phyloP scores from a whole-genome alignment of 306 rosid species.

The Casuarina cunninghamiana region DNA sequence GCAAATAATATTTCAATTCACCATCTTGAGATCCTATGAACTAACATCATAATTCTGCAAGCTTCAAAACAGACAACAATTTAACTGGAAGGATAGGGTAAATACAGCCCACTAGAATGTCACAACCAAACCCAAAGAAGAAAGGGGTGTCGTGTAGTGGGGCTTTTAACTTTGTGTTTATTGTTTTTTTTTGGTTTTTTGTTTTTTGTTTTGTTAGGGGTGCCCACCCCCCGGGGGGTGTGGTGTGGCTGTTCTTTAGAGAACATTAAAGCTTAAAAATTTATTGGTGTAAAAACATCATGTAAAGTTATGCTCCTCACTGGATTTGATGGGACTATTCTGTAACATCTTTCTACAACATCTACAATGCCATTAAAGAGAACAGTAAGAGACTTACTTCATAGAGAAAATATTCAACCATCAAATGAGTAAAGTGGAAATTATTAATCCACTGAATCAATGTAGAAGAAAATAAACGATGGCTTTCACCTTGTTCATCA shows the following conservation, averaged over 20 bases:
- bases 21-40: background rate
- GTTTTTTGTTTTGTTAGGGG: too few species aligned
- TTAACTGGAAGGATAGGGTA: background rate
- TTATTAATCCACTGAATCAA: background rate
- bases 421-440: background rate
- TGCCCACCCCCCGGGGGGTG: background rate
- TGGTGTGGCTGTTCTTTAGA: background rate
- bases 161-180: too few species aligned
- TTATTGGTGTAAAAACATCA: too few species aligned
- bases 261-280: background rate
- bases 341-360: background rate
- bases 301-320: background rate
- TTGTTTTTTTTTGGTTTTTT: too few species aligned
- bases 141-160: background rate
- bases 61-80: background rate
- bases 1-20: background rate
- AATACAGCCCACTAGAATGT: background rate
- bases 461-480: background rate
- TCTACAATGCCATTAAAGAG: background rate
- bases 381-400: background rate
- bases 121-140: background rate
- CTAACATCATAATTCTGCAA: background rate
- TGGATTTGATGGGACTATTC: too few species aligned
- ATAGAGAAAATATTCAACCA: background rate
- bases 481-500: slow-evolving; percentile 75